Percentiles rank a stretch among this genome's conserved stretches.
These are phyloP conservation scores for Ceratocystis lukuohia DNA, from an alignment of 2,329 filamentous ascomycete genomes.

Conservation along the genomic window DNA sequence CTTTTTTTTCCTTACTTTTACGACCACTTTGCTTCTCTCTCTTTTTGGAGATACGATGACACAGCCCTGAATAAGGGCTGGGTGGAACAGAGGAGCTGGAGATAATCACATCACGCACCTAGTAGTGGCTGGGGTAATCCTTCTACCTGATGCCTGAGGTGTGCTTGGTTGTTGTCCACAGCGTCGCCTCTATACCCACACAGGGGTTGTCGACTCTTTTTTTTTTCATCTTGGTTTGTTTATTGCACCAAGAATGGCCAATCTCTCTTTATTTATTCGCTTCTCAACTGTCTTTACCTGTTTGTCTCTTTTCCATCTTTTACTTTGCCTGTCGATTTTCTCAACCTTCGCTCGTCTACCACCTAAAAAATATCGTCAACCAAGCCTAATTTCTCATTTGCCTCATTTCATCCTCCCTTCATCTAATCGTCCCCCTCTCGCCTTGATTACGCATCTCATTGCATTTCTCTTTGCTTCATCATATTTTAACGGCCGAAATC, in stretches of 20 bases:
- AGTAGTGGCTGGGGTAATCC: not conserved
- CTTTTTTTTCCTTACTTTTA: not conserved
- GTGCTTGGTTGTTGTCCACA: not conserved
- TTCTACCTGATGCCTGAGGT: not conserved
- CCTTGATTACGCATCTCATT: not conserved
- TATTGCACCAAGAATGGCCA: not conserved
- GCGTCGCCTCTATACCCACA: too few relatives aligned
- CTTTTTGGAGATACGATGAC: not conserved
- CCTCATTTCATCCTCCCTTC: not conserved
- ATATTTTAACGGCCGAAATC: conserved; percentile 18
- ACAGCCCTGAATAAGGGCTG: not conserved
- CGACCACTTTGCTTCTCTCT: not conserved
- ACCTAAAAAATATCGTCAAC: conserved; percentile 3
- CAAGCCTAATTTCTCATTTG: conserved; percentile 5
- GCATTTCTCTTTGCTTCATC: conserved; percentile 12
- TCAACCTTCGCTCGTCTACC: not conserved
- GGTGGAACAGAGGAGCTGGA: not conserved
- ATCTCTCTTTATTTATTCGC: not conserved
- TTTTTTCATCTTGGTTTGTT: not conserved
- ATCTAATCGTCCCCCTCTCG: not conserved
- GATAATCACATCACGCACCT: not conserved
- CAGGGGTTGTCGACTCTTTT: conserved; percentile 3
- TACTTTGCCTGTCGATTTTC: not conserved
- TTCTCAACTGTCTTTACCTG: conserved; percentile 17
- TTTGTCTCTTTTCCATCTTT: not conserved